These are phyloP conservation scores for Oidiodendron maius DNA, from an alignment of 495 filamentous ascomycete genomes.

Conservation along the genomic window DNA sequence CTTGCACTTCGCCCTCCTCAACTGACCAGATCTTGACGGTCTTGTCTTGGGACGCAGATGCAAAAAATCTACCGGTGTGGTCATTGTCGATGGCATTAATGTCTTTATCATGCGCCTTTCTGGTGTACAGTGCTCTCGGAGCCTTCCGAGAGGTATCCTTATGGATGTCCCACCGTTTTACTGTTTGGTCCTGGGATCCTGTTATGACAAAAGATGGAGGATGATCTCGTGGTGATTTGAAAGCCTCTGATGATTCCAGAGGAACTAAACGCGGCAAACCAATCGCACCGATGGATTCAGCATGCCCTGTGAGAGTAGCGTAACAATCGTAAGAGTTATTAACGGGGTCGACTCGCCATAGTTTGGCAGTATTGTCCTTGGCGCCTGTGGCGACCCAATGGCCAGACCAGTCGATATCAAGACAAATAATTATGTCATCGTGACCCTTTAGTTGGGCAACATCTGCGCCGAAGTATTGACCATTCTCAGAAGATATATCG, in stretches of 20 bases:
- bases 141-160: conserved; percentile 35
- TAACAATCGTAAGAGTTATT: conserved; percentile 71
- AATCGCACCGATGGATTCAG: conserved; percentile 92
- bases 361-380: conserved; percentile 89
- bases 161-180: conserved; percentile 82
- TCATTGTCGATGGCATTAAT: conserved; percentile 91
- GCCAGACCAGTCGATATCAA: conserved; percentile 93
- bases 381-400: conserved; percentile 93
- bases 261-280: conserved; percentile 67
- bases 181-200: conserved; percentile 87
- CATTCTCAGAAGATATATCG: conserved; percentile 19
- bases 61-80: conserved; percentile 65
- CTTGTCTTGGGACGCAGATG: conserved; percentile 92
- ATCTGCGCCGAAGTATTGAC: conserved; percentile 78
- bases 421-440: conserved; percentile 88
- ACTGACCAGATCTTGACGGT: conserved; percentile 94
- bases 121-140: conserved; percentile 64
- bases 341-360: conserved; percentile 83
- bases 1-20: conserved; percentile 80
- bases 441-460: conserved; percentile 81
- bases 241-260: conserved; percentile 55
- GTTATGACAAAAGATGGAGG: conserved; percentile 82
- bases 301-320: conserved; percentile 80
- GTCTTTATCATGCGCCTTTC: conserved; percentile 96
- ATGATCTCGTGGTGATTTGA: conserved; percentile 61